These are phyloP conservation scores for Mycena filopes DNA, from an alignment of 768 basidiomycete genomes.

Conservation along the genomic window DNA sequence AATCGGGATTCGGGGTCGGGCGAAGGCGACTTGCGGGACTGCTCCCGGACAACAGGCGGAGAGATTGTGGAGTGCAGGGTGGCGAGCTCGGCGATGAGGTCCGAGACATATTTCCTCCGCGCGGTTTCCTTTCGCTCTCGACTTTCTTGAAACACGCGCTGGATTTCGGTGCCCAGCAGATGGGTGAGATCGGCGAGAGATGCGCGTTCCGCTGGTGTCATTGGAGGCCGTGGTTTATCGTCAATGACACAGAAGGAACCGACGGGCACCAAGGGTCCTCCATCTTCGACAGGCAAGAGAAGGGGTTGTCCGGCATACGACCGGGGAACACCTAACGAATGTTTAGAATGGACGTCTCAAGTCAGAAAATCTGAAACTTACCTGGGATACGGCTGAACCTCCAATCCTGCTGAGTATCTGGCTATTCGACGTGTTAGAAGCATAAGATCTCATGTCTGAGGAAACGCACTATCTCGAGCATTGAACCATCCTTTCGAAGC, in stretches of 20 bases:
- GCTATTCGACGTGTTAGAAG: neutral
- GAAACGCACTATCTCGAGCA: slow-evolving; percentile 20
- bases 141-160: slow-evolving; percentile 10
- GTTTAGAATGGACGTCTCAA: no score
- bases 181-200: slow-evolving; percentile 13
- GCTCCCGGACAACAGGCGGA: neutral
- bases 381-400: slow-evolving; percentile 15
- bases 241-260: slow-evolving; percentile 14
- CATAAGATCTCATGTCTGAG: neutral
- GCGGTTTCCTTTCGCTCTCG: slow-evolving; percentile 10
- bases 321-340: slow-evolving; percentile 6
- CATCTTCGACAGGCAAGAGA: slow-evolving; percentile 6
- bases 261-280: slow-evolving; percentile 5
- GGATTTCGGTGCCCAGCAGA: slow-evolving; percentile 8
- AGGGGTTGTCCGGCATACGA: slow-evolving; percentile 14
- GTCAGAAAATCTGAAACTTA: neutral
- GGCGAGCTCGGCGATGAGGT: slow-evolving; percentile 4
- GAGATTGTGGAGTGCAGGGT: slow-evolving; percentile 18
- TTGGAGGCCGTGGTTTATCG: neutral
- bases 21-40: neutral
- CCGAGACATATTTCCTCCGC: slow-evolving; percentile 15
- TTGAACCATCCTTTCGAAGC: slow-evolving; percentile 19
- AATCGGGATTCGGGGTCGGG: slow-evolving; percentile 4
- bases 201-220: slow-evolving; percentile 7
- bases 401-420: slow-evolving; percentile 15